Conservation (phyloP, 257 asterid genomes). For the Ilex asprella region DNA sequence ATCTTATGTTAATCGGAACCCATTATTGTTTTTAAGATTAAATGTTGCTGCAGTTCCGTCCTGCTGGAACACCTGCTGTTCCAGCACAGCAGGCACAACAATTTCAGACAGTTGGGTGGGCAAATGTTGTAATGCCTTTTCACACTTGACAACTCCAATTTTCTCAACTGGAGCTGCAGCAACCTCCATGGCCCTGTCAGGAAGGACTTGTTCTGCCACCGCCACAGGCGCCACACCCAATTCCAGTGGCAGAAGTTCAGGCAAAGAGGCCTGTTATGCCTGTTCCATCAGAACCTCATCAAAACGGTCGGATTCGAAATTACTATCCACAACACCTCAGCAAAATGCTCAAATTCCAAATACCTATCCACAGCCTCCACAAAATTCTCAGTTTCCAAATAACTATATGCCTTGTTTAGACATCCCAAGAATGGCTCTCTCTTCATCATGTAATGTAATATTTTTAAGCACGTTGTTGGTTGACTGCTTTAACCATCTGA, state of each 20-base stretch:
- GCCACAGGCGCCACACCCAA: slow-evolving; percentile 32
- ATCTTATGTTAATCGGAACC: background rate
- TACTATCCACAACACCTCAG: no score
- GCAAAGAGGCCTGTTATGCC: slow-evolving; percentile 40
- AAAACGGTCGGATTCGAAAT: no score
- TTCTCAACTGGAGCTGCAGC: slow-evolving; percentile 56
- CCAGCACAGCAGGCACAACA: slow-evolving; percentile 64
- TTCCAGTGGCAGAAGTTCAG: slow-evolving; percentile 43
- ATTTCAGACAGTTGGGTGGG: slow-evolving; percentile 57
- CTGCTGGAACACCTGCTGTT: slow-evolving; percentile 48
- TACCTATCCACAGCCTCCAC: no score
- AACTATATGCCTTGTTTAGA: no score
- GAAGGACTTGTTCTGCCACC: slow-evolving; percentile 49
- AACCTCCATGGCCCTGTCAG: slow-evolving; percentile 41
- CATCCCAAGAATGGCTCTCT: no score
- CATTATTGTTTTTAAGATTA: no score
- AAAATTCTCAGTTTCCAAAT: no score
- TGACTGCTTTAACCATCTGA: no score
- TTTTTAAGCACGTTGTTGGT: no score
- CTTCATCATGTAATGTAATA: no score
- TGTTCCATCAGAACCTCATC: no score
- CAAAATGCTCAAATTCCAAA: no score
- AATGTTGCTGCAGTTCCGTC: slow-evolving; percentile 55
- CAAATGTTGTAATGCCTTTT: slow-evolving; percentile 56
- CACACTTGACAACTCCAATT: slow-evolving; percentile 50